Percentiles rank a stretch among this genome's conserved stretches.
Evolutionary conservation across 1,139 yeast genomes (phyloP).

Genomic region (Spathaspora jeffriesii): DNA sequence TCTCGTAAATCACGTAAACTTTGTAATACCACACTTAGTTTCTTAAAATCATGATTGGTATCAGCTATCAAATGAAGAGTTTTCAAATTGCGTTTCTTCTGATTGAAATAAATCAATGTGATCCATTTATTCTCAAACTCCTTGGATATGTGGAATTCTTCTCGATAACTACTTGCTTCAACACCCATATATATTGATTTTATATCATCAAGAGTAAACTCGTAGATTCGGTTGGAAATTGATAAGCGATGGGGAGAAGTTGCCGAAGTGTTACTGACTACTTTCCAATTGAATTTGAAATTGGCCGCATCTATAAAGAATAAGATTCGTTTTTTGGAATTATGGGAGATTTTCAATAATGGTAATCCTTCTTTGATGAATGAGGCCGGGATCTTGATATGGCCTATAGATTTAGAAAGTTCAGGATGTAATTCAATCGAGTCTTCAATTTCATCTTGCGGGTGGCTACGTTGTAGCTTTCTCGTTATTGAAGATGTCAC

Average conservation of each 20-base stretch:
- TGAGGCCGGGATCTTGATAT: conserved; percentile 19
- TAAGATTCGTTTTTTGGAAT: conserved; percentile 56
- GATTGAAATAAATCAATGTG: conserved; percentile 68
- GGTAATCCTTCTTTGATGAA: conserved; percentile 47
- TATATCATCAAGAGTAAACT: conserved; percentile 69
- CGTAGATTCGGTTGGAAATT: conserved; percentile 28
- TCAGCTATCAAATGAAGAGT: conserved; percentile 76
- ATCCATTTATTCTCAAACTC: conserved; percentile 76
- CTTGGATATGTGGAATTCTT: conserved; percentile 72
- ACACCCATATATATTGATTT: conserved; percentile 65
- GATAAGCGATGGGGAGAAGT: conserved; percentile 14
- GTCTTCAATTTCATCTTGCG: background rate
- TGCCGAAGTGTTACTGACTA: conserved; percentile 12
- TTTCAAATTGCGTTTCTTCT: conserved; percentile 56
- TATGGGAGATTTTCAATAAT: conserved; percentile 66
- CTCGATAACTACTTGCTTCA: conserved; percentile 81
- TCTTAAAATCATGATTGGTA: conserved; percentile 57
- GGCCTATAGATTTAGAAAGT: conserved; percentile 14
- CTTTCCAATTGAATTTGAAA: conserved; percentile 51
- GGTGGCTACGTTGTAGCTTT: conserved; percentile 5
- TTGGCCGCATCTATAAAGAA: conserved; percentile 32
- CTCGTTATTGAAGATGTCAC: conserved; percentile 5
- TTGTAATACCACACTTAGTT: conserved; percentile 59
- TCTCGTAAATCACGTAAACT: conserved; percentile 42
- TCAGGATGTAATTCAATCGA: conserved; percentile 11